These are phyloP conservation scores for Metschnikowia reukaufii DNA, from an alignment of 805 yeast species.

Conservation along the genomic window DNA sequence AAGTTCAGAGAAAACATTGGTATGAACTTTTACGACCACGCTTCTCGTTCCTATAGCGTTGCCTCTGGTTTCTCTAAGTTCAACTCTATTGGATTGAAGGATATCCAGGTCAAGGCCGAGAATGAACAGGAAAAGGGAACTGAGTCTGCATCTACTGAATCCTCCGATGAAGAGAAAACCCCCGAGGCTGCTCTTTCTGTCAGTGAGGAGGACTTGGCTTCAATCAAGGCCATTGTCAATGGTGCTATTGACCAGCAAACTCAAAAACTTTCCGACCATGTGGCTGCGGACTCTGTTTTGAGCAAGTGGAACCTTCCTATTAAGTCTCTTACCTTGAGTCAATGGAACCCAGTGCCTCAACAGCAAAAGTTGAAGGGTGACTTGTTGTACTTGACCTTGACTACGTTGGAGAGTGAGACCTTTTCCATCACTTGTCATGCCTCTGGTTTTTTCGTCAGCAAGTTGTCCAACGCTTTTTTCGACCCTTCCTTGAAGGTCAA, in stretches of 20 bases:
- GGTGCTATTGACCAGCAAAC: constrained; percentile 7
- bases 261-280: constrained; percentile 9
- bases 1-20: constrained; percentile 63
- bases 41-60: constrained; percentile 41
- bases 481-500: constrained; percentile 58
- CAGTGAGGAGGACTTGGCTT: constrained; percentile 32
- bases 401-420: constrained; percentile 79
- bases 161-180: constrained; percentile 12
- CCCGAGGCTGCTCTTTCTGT: constrained; percentile 13
- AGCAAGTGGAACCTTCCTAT: constrained; percentile 49
- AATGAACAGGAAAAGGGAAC: constrained; percentile 2
- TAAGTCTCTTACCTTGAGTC: constrained; percentile 57
- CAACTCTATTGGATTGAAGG: constrained; percentile 39
- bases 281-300: constrained; percentile 31
- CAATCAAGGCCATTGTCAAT: constrained; percentile 17
- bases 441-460: constrained; percentile 78
- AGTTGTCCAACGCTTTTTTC: constrained; percentile 63
- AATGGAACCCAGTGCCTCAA: constrained; percentile 85
- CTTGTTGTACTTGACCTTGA: constrained; percentile 68
- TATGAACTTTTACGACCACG: constrained; percentile 47
- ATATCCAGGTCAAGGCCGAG: constrained; percentile 21
- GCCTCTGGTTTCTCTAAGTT: constrained; percentile 54
- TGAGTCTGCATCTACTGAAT: constrained; percentile 8
- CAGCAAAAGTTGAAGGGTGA: constrained; percentile 68
- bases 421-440: constrained; percentile 76